Base-by-base conservation (phyloP, 495 filamentous ascomycete species). In the Penicillium salamii region DNA sequence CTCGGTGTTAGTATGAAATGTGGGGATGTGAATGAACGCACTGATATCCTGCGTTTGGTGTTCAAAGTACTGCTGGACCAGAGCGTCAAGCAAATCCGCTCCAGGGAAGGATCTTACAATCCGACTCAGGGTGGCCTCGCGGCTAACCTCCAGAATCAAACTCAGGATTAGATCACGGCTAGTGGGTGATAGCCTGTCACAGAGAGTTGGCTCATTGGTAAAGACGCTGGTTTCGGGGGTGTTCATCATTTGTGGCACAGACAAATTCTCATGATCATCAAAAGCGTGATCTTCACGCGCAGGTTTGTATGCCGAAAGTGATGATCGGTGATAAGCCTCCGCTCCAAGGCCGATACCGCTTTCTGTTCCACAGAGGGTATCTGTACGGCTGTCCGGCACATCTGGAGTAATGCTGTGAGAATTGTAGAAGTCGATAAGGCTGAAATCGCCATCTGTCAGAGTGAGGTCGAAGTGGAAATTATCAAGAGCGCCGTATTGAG, bases 101-200 rank as follows among this genome's bases (percentile, higher is more conserved):
- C 79, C 78, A 0, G 84, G 84, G 53, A 87, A 86, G 0, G 79
- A 79, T 28, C 78, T 75, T 23, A 82, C 74, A 5, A 82, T 77
- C 2, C 72, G 69, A 11, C 61, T 63, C 43, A 76, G 45, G 36
- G 67, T 78, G 46, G 60, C 59, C 38, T 72, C 64, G 23, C 75
- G 70, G 54, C 72, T 77, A 0, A 70, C 76, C 52, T 74, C 71
- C 3, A 85, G 58, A 18, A 84, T 75, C 47, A 84, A 74, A 9
- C 76, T 78, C n/a, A 84, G 63, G 5, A 84, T 77, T 28, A 72
- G 70, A 58, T 83, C 81, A 1, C 81, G 73, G 37, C 74, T 73
- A 8, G 69, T 72, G 5, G 71, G 57, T 1, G 77, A 69, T 2
- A 85, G 39, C 1, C 64, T 55, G 17, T 71, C 68, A 8, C 53